These are phyloP conservation scores for Rhizopogon vesiculosus DNA, from an alignment of 768 basidiomycete genomes.

Conservation along the genomic window DNA sequence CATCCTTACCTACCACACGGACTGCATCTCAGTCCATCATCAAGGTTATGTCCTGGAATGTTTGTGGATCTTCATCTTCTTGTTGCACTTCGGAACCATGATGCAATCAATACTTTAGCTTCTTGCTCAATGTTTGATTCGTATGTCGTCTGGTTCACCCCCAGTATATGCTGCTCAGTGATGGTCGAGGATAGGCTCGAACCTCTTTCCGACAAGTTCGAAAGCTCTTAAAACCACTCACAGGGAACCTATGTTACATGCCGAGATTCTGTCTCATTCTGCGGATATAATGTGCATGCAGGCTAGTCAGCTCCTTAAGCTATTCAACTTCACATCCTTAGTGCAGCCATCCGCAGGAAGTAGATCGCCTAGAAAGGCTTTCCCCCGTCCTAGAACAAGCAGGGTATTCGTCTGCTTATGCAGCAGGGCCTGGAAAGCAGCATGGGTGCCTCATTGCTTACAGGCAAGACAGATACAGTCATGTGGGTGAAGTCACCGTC, in stretches of 20 bases:
- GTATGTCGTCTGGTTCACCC: constrained; percentile 40
- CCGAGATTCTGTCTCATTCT: constrained; percentile 67
- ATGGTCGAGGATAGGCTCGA: constrained; percentile 48
- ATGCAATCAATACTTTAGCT: constrained; percentile 37
- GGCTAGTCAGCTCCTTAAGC: constrained; percentile 34
- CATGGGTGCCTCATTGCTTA: constrained; percentile 87
- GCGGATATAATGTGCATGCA: constrained; percentile 87
- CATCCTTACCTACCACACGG: constrained; percentile 15
- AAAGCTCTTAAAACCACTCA: constrained; percentile 73
- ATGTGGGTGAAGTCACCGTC: constrained; percentile 44
- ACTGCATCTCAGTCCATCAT: constrained; percentile 17
- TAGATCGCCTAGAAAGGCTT: constrained; percentile 74
- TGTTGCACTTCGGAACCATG: constrained; percentile 1
- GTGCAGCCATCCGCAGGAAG: constrained; percentile 54
- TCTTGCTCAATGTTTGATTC: constrained; percentile 74
- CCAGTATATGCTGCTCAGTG: neutral
- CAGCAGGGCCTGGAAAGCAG: constrained; percentile 67
- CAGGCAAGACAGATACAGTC: constrained; percentile 45
- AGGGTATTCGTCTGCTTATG: constrained; percentile 62
- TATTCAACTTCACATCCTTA: neutral
- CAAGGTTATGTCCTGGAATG: constrained; percentile 82
- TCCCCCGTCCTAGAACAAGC: constrained; percentile 60
- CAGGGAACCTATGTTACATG: constrained; percentile 70
- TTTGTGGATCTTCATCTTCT: constrained; percentile 33
- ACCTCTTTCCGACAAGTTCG: constrained; percentile 76